Evolutionary conservation across 2,329 filamentous ascomycete genomes (phyloP).

Genomic region (Scopulariopsis brevicaulis): DNA sequence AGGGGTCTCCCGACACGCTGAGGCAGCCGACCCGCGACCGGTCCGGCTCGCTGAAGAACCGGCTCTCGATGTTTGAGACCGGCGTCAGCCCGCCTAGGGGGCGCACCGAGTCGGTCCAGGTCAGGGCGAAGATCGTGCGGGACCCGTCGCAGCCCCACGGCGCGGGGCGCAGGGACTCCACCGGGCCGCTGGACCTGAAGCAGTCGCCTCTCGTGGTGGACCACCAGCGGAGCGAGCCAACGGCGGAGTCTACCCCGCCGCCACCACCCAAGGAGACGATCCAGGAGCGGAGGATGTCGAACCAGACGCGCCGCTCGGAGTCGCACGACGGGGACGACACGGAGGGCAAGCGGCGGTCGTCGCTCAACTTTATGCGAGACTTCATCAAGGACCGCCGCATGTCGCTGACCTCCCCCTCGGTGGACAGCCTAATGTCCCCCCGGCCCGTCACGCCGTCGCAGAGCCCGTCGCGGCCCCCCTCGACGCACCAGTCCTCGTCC

Average conservation of each 20-base stretch:
- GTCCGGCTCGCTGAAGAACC: constrained; percentile 42
- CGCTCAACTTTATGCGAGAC: constrained; percentile 45
- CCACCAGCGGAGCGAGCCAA: constrained; percentile 30
- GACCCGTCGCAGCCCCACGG: constrained; percentile 37
- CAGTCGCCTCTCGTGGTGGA: constrained; percentile 49
- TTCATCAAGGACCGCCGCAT: constrained; percentile 49
- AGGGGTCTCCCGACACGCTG: constrained; percentile 32
- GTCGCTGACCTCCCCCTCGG: constrained; percentile 35
- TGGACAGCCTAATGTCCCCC: constrained; percentile 22
- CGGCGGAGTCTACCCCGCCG: constrained; percentile 13
- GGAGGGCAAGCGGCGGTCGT: constrained; percentile 38
- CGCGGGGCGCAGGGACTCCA: constrained; percentile 27
- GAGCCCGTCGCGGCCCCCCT: constrained; percentile 35
- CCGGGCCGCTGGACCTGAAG: constrained; percentile 41
- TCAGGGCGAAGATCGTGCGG: constrained; percentile 74
- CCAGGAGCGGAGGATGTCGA: constrained; percentile 34
- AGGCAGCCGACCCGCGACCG: constrained; percentile 27
- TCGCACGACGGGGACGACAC: constrained; percentile 20
- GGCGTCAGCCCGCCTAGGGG: constrained; percentile 24
- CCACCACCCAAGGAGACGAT: constrained; percentile 29
- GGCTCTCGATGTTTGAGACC: constrained; percentile 43
- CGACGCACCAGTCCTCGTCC: constrained; percentile 34
- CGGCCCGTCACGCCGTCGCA: constrained; percentile 18
- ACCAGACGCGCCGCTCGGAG: constrained; percentile 22
- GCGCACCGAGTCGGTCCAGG: constrained; percentile 68